Evolutionary conservation across 2,329 filamentous ascomycete species (phyloP).

Genomic region (Claviceps capensis): DNA sequence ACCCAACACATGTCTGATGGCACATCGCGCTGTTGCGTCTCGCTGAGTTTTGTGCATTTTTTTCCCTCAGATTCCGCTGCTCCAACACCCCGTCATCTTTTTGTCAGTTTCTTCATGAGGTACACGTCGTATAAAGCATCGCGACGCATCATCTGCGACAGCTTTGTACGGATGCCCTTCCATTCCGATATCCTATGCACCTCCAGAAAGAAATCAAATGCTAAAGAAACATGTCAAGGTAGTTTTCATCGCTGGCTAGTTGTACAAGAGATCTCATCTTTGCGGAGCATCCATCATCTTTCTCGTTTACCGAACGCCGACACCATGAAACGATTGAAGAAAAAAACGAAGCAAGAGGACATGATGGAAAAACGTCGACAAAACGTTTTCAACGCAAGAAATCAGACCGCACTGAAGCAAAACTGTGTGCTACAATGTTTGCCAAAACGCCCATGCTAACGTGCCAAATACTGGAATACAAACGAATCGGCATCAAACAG

Average conservation of each 20-base stretch:
- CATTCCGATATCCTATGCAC: neutral
- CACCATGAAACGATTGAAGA: neutral
- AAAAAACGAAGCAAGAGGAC: neutral
- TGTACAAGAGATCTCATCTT: neutral
- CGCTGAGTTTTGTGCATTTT: neutral
- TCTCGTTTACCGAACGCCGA: slow-evolving; percentile 5
- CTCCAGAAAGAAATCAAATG: neutral
- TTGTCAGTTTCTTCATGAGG: neutral
- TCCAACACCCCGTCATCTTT: neutral
- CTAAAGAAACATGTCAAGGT: neutral
- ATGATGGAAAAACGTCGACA: neutral
- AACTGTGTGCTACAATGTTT: neutral
- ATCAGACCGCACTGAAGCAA: neutral
- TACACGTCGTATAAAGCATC: neutral
- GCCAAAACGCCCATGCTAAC: neutral
- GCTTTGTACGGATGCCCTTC: neutral
- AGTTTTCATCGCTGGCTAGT: neutral
- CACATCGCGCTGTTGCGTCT: neutral
- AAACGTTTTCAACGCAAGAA: slow-evolving; percentile 2
- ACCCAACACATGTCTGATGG: neutral
- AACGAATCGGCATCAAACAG: neutral
- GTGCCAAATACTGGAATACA: neutral
- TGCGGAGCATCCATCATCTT: neutral
- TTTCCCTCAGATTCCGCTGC: neutral
- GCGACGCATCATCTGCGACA: neutral